A percentile compares a stretch with the other conserved stretches of the same genome.
phyloP scores from a whole-genome alignment of 768 basidiomycete species.

The Kwoniella newhampshirensis region DNA sequence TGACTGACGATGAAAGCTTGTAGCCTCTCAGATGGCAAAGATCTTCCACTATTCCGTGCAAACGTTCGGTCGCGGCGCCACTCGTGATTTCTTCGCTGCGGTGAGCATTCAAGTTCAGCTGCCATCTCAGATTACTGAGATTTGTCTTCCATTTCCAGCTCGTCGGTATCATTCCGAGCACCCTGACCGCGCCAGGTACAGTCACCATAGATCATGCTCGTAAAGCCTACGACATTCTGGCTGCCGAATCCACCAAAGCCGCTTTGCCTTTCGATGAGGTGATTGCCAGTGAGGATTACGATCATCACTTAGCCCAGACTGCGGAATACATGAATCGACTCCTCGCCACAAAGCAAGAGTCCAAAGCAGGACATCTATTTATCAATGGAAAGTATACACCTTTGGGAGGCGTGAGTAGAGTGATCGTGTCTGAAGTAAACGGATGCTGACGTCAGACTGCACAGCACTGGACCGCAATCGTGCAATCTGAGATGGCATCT shows the following conservation, averaged over 20 bases:
- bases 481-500: conserved; percentile 63
- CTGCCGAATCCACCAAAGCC: conserved; percentile 17
- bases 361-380: conserved; percentile 67
- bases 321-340: conserved; percentile 64
- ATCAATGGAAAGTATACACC: conserved; percentile 81
- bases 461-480: conserved; percentile 66
- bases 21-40: conserved; percentile 69
- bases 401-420: conserved; percentile 64
- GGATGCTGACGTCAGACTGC: neutral
- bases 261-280: conserved; percentile 44
- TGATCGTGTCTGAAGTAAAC: neutral
- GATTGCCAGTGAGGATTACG: conserved; percentile 23
- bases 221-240: conserved; percentile 29
- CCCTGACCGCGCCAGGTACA: conserved; percentile 19
- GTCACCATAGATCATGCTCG: conserved; percentile 29
- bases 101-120: too few relatives aligned
- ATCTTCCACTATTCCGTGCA: conserved; percentile 68
- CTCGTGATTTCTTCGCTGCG: conserved; percentile 63
- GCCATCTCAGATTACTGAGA: too few relatives aligned
- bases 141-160: conserved; percentile 22
- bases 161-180: conserved; percentile 23
- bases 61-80: conserved; percentile 64
- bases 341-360: conserved; percentile 55
- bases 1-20: neutral
- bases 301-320: conserved; percentile 57